phyloP scores from a whole-genome alignment of 768 basidiomycete genomes.

The Kwoniella dejecticola region DNA sequence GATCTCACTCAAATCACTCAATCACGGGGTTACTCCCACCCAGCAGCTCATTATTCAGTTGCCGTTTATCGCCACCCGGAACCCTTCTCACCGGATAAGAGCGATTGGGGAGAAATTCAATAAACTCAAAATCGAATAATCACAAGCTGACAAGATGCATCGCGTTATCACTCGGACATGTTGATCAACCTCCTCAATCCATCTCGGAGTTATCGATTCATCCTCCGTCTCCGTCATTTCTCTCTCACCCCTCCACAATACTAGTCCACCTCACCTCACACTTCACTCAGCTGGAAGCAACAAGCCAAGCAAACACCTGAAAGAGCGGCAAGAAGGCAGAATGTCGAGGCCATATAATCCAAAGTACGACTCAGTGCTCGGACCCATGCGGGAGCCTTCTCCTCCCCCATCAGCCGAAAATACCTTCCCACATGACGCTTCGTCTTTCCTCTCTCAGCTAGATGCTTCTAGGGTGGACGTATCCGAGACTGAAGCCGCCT shows the following conservation, averaged over 20 bases:
- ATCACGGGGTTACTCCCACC: too few species aligned
- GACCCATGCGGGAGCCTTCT: slow-evolving; percentile 3
- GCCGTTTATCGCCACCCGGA: too few species aligned
- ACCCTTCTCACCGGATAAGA: too few species aligned
- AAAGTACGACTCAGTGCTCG: slow-evolving; percentile 5
- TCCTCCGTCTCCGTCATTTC: neutral
- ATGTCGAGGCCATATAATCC: slow-evolving; percentile 4
- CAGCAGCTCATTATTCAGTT: too few species aligned
- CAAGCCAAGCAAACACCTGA: neutral
- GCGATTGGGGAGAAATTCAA: too few species aligned
- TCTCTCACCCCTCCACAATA: neutral
- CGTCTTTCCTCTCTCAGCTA: slow-evolving; percentile 4
- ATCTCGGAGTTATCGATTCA: neutral
- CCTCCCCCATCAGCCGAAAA: neutral
- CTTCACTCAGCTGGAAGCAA: neutral
- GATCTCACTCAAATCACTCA: too few species aligned
- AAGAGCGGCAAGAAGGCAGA: too few species aligned
- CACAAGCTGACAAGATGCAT: too few species aligned
- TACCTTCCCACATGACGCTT: neutral
- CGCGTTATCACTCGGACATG: too few species aligned
- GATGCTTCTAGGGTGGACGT: neutral
- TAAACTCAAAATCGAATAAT: too few species aligned
- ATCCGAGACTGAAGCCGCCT: slow-evolving; percentile 6
- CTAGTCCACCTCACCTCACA: neutral
- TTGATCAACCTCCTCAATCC: slow-evolving; percentile 1